These are phyloP conservation scores for Furcasterigmium sp. DNA, from an alignment of 2,329 filamentous ascomycete genomes.

Conservation along the genomic window DNA sequence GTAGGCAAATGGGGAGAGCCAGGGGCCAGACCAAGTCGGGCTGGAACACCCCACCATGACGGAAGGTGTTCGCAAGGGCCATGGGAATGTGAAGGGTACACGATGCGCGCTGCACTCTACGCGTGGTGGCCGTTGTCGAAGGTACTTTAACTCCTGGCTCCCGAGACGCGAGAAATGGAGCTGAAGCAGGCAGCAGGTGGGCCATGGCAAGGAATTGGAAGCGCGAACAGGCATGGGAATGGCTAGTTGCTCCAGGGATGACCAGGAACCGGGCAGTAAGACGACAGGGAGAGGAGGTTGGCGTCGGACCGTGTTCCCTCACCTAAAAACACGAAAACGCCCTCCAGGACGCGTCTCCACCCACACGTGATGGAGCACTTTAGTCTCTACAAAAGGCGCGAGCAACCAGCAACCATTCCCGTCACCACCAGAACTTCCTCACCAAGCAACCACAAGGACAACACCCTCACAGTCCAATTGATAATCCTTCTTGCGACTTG, in stretches of 20 bases:
- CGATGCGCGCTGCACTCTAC: too few species aligned
- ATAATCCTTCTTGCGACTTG: constrained; percentile 2
- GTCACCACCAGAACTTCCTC: background rate
- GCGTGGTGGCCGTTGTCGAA: too few species aligned
- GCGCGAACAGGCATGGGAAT: too few species aligned
- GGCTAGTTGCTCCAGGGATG: background rate
- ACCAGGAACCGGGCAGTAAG: background rate
- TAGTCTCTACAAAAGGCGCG: constrained; percentile 12
- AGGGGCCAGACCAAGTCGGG: too few species aligned
- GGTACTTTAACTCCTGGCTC: too few species aligned
- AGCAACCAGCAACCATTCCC: background rate
- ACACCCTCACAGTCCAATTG: too few species aligned
- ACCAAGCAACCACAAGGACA: too few species aligned
- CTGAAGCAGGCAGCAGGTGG: background rate
- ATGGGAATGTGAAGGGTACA: too few species aligned
- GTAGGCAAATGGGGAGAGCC: too few species aligned
- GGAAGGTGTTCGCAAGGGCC: too few species aligned
- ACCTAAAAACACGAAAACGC: constrained; percentile 10
- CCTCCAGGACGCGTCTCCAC: constrained; percentile 9
- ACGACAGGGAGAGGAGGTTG: background rate
- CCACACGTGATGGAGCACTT: constrained; percentile 6
- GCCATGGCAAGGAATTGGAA: background rate
- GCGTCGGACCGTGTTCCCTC: background rate
- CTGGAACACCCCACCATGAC: too few species aligned
- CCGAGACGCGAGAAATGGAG: background rate